Conservation (phyloP, 805 yeast species). For the Starmera quercuum region DNA sequence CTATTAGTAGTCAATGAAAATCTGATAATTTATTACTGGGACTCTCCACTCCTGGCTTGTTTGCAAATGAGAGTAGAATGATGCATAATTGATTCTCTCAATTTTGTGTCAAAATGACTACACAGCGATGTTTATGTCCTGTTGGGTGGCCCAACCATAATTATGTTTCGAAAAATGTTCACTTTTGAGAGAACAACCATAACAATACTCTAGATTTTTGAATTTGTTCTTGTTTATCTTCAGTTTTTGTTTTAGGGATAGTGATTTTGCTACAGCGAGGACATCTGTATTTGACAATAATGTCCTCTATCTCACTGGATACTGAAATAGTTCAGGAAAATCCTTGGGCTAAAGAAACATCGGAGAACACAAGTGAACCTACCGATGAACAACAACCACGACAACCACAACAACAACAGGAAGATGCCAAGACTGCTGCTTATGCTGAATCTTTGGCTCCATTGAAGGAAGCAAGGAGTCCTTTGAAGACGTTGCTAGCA, state of each 20-base stretch:
- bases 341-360: conserved; percentile 15
- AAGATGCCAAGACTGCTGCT: neutral
- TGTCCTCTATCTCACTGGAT: neutral
- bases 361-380: neutral
- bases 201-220: neutral
- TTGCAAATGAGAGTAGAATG: too few relatives aligned
- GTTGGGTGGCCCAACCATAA: too few relatives aligned
- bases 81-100: too few relatives aligned
- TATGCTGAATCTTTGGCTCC: neutral
- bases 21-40: too few relatives aligned
- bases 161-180: too few relatives aligned
- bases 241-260: too few relatives aligned
- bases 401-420: neutral
- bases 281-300: neutral
- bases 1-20: too few relatives aligned
- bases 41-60: too few relatives aligned
- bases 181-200: too few relatives aligned
- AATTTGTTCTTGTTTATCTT: neutral
- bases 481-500: neutral
- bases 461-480: neutral
- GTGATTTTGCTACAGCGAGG: too few relatives aligned
- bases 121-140: too few relatives aligned
- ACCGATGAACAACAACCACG: neutral
- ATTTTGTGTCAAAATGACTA: too few relatives aligned
- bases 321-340: conserved; percentile 5